Evolutionary conservation across 208 protist genomes (phyloP).

Genomic region (Trypanosoma avium): DNA sequence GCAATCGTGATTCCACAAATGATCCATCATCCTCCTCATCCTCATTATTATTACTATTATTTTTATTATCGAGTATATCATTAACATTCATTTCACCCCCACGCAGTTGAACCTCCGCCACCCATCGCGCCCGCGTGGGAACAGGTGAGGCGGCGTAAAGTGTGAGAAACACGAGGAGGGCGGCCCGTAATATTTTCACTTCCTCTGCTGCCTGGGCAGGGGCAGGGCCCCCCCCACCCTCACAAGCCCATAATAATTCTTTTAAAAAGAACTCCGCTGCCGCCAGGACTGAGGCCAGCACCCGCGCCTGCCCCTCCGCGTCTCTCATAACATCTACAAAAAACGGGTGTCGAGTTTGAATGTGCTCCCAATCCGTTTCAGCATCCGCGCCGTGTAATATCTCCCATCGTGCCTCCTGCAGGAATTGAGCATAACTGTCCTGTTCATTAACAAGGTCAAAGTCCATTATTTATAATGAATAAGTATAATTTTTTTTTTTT

Average conservation of each 20-base stretch:
- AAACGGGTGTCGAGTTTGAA: constrained; percentile 49
- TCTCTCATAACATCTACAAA: constrained; percentile 66
- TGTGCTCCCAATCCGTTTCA: constrained; percentile 31
- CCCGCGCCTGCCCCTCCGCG: constrained; percentile 38
- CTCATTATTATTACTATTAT: constrained; percentile 1
- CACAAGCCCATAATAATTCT: not conserved
- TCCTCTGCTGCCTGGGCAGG: constrained; percentile 5
- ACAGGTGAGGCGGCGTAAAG: constrained; percentile 55
- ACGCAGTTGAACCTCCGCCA: constrained; percentile 2
- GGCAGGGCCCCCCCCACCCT: not conserved
- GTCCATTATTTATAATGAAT: constrained; percentile 10
- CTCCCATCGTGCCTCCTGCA: constrained; percentile 11
- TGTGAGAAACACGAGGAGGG: constrained; percentile 30
- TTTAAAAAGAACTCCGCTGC: constrained; percentile 44
- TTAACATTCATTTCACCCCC: not conserved
- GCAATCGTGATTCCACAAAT: constrained; percentile 50
- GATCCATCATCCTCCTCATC: constrained; percentile 47
- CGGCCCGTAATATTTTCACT: constrained; percentile 7
- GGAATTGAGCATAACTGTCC: constrained; percentile 6
- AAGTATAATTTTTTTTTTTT: not conserved
- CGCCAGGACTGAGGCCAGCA: constrained; percentile 36
- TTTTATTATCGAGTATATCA: not conserved
- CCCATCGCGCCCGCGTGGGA: constrained; percentile 44
- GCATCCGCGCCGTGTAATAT: constrained; percentile 20
- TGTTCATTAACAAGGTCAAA: constrained; percentile 18